phyloP scores from a whole-genome alignment of 1,139 yeast genomes.

The Candida dubliniensis region DNA sequence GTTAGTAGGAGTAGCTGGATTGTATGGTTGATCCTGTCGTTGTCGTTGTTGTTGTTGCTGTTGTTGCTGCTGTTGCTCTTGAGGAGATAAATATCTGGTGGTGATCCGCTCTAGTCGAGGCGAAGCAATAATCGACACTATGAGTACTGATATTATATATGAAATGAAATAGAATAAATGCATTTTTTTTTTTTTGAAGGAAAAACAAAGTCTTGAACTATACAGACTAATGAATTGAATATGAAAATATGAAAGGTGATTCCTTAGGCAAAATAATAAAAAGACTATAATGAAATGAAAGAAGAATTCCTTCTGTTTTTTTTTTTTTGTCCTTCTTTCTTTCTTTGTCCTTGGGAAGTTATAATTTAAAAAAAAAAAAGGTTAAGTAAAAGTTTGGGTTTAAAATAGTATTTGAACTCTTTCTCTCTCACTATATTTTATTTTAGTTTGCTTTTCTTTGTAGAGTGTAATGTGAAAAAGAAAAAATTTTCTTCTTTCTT shows the following conservation, averaged over 20 bases:
- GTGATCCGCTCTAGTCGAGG: constrained; percentile 30
- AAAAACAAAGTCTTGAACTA: neutral
- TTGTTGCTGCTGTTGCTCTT: constrained; percentile 9
- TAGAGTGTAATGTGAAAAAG: too few species aligned
- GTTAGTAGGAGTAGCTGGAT: constrained; percentile 4
- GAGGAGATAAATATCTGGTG: constrained; percentile 13
- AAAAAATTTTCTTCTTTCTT: too few species aligned
- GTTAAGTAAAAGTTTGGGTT: too few species aligned
- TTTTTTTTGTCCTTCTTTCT: too few species aligned
- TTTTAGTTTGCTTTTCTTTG: too few species aligned
- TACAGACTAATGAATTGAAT: neutral
- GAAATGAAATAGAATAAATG: constrained; percentile 3
- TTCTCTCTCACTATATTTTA: too few species aligned
- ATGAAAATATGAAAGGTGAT: neutral
- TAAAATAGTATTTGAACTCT: too few species aligned
- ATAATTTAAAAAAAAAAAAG: too few species aligned
- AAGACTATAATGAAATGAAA: too few species aligned
- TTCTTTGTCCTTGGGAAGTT: too few species aligned
- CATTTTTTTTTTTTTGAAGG: neutral
- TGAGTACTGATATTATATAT: constrained; percentile 9
- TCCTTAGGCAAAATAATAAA: too few species aligned
- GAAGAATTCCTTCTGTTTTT: too few species aligned
- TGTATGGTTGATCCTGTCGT: constrained; percentile 5
- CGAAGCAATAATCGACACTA: constrained; percentile 14
- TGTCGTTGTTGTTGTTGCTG: constrained; percentile 10